A percentile compares a stretch with the other conserved stretches of the same genome.
Conservation (phyloP, 2,329 filamentous ascomycete genomes). For the Sporothrix mexicana region DNA sequence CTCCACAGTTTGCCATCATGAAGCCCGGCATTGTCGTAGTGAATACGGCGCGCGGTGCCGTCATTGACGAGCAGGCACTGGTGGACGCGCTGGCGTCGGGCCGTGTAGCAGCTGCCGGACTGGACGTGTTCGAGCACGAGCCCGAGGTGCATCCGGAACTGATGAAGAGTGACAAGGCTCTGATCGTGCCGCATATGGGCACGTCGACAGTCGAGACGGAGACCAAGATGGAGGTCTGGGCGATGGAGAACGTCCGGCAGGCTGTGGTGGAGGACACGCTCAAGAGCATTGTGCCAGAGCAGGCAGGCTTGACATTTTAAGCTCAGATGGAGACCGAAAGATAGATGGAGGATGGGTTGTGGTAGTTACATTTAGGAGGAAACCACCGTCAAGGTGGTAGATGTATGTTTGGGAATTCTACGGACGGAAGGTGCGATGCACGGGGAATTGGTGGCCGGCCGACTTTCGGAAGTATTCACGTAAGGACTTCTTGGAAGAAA, state of each 20-base stretch:
- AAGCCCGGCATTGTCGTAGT: conserved; percentile 59
- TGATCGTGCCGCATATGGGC: conserved; percentile 85
- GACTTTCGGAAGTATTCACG: too few relatives aligned
- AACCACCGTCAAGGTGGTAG: not conserved
- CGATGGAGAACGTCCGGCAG: conserved; percentile 41
- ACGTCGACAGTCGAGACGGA: conserved; percentile 74
- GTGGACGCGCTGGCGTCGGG: conserved; percentile 55
- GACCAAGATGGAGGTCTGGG: conserved; percentile 36
- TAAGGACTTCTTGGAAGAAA: too few relatives aligned
- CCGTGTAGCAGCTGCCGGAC: conserved; percentile 51
- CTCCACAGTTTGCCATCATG: conserved; percentile 51
- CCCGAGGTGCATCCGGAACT: conserved; percentile 73
- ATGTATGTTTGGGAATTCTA: not conserved
- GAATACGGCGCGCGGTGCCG: conserved; percentile 60
- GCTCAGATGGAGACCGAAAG: too few relatives aligned
- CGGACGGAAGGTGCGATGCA: too few relatives aligned
- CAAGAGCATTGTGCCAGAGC: conserved; percentile 37
- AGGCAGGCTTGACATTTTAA: conserved; percentile 28
- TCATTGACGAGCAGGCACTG: conserved; percentile 59
- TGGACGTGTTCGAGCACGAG: conserved; percentile 61
- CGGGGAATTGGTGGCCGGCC: too few relatives aligned
- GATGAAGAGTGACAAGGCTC: conserved; percentile 70
- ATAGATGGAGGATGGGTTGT: not conserved
- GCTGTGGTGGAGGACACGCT: conserved; percentile 31
- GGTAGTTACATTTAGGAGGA: not conserved